Base-by-base conservation (phyloP, 257 asterid species). In the Asclepias syriaca region DNA sequence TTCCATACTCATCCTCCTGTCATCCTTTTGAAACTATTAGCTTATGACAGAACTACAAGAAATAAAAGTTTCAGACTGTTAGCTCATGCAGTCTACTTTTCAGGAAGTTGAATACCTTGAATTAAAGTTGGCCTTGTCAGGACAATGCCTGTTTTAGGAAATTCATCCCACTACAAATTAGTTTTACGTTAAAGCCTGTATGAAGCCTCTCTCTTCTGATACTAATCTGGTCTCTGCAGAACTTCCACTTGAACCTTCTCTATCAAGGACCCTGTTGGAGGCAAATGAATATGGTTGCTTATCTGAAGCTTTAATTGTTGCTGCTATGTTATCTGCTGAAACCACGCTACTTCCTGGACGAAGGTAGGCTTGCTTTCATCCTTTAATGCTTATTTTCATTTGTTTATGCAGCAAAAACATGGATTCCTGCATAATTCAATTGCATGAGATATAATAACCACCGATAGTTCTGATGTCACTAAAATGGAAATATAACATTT, bases 321-420 rank as follows among this genome's bases (percentile, higher is more conserved):
- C 81, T 69, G 96, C 99, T 43, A 94, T 94, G 99, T 76, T 94
- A 77, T 94, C 98, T 78, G 97, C 97, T 45, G 98, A 94, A 85
- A 88, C 95, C 76, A 75, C 89, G n/a, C 69, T 91, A 86, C 85
- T 91, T 75, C 71, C 84, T 66, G 85, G 87, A 74, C 92, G 81
- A 69, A 91, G 96, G 98, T 91, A 83, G 54, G 4, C 22, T 55
- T 24, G 51, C 7, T 55, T 49, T 18, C 63, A 15, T 29, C 12
- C 49, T 29, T 39, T 46, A 8, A 9, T 19, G 9, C 27, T 22
- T 58, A 27, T 54, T 37, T 40, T 16, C 18, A 37, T 37, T 2
- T 39, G 11, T 19, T 0, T 39, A 37, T 64, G 50, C 18, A 64
- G n/a, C 11, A 18, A 5, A 34, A 16, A 22, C 58, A 48, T 46